Percentiles rank a stretch among this genome's conserved stretches.
Evolutionary conservation across 23 red algal species (phyloP).

Genomic region (Gracilaria vermiculophylla): DNA sequence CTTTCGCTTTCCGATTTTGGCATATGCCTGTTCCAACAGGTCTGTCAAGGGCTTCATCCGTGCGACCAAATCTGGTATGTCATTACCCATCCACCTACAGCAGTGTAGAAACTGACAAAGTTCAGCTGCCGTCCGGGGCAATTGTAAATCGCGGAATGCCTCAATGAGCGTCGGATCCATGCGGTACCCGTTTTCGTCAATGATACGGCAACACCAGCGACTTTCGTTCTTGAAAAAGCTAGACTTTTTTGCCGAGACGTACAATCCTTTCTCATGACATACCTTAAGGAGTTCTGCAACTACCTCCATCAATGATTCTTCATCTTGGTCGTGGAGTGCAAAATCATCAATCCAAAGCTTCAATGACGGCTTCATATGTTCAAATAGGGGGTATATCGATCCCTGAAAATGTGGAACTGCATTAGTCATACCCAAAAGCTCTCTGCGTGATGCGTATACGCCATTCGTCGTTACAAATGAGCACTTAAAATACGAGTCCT

Average conservation of each 20-base stretch:
- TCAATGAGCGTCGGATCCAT: slow-evolving; percentile 16
- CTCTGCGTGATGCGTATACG: background rate
- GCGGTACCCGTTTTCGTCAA: background rate
- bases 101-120: slow-evolving; percentile 36
- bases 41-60: background rate
- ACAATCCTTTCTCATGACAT: background rate
- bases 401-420: slow-evolving; percentile 31
- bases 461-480: slow-evolving; percentile 4
- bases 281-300: background rate
- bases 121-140: slow-evolving; percentile 24
- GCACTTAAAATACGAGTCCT: slow-evolving; percentile 2
- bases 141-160: background rate
- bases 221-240: background rate
- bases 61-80: slow-evolving; percentile 17
- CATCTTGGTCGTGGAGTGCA: background rate
- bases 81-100: slow-evolving; percentile 22
- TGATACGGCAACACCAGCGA: slow-evolving; percentile 9
- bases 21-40: slow-evolving; percentile 3
- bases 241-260: background rate
- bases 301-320: background rate
- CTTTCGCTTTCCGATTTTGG: background rate
- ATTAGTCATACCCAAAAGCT: slow-evolving; percentile 19
- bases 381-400: background rate
- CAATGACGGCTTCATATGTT: background rate
- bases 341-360: slow-evolving; percentile 69